These are phyloP conservation scores for Nicotiana undulata DNA, from an alignment of 257 asterid species.

Conservation along the genomic window DNA sequence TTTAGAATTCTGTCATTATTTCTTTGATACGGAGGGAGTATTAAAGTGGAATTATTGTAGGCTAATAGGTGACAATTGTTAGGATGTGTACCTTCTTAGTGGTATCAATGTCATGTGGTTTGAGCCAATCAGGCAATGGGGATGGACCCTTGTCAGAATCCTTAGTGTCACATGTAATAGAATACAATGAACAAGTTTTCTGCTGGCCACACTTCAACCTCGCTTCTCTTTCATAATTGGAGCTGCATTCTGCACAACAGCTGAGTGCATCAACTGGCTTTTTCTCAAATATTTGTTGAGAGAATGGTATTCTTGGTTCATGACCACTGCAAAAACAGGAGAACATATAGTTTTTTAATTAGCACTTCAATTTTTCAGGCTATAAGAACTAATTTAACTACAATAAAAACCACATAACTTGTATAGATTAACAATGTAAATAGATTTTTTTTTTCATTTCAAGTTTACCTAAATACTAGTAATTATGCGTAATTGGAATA, in stretches of 20 bases:
- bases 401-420: too few relatives aligned
- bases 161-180: constrained; percentile 17
- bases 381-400: too few relatives aligned
- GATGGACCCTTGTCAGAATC: constrained; percentile 31
- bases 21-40: not conserved
- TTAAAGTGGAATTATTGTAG: not conserved
- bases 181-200: constrained; percentile 11
- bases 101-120: constrained; percentile 29
- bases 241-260: constrained; percentile 66
- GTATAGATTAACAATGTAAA: too few relatives aligned
- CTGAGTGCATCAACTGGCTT: constrained; percentile 34
- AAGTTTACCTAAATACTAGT: too few relatives aligned
- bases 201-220: constrained; percentile 26
- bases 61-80: not conserved
- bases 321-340: constrained; percentile 30
- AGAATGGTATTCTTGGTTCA: constrained; percentile 32
- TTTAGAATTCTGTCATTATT: not conserved
- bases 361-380: not conserved
- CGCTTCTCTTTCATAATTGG: constrained; percentile 62
- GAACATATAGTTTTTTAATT: not conserved
- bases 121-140: constrained; percentile 66
- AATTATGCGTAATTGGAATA: too few relatives aligned
- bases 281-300: constrained; percentile 36
- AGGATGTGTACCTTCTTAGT: constrained; percentile 38
- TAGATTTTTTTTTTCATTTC: too few relatives aligned